These are phyloP conservation scores for Metschnikowia chrysomelidarum DNA, from an alignment of 805 yeast species.

Conservation along the genomic window DNA sequence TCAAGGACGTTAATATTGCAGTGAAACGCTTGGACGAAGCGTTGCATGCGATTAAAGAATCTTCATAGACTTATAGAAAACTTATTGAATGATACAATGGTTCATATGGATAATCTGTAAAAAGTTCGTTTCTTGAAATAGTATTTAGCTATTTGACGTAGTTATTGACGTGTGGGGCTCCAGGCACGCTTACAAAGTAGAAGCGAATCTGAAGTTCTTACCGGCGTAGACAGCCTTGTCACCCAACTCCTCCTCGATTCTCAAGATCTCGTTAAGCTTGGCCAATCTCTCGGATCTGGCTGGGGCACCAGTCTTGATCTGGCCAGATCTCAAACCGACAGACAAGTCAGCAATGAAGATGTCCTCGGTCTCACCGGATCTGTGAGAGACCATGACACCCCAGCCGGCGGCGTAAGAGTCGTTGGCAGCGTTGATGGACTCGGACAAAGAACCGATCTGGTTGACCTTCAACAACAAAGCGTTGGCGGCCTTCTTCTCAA, in stretches of 20 bases:
- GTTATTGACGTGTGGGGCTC: background rate
- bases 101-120: background rate
- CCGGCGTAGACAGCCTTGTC: conserved; percentile 97
- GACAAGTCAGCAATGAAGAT: conserved; percentile 95
- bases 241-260: conserved; percentile 98
- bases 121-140: conserved; percentile 11
- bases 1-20: conserved; percentile 55
- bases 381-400: conserved; percentile 99
- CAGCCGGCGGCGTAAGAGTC: conserved; percentile 94
- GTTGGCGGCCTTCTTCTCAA: conserved; percentile 93
- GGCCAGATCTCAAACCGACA: conserved; percentile 98
- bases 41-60: conserved; percentile 16
- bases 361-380: conserved; percentile 99
- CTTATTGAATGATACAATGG: background rate
- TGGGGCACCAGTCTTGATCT: conserved; percentile 99
- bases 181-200: conserved; percentile 33
- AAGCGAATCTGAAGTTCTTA: conserved; percentile 69
- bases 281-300: conserved; percentile 99
- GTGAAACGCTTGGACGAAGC: conserved; percentile 45
- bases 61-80: background rate
- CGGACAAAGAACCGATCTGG: conserved; percentile 97
- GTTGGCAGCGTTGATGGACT: conserved; percentile 95
- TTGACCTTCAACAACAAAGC: conserved; percentile 95
- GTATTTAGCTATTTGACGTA: conserved; percentile 6
- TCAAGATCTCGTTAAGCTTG: conserved; percentile 95